A percentile compares a stretch with the other conserved stretches of the same genome.
phyloP scores from a whole-genome alignment of 345 rosid species.

The Hypericum androsaemum region DNA sequence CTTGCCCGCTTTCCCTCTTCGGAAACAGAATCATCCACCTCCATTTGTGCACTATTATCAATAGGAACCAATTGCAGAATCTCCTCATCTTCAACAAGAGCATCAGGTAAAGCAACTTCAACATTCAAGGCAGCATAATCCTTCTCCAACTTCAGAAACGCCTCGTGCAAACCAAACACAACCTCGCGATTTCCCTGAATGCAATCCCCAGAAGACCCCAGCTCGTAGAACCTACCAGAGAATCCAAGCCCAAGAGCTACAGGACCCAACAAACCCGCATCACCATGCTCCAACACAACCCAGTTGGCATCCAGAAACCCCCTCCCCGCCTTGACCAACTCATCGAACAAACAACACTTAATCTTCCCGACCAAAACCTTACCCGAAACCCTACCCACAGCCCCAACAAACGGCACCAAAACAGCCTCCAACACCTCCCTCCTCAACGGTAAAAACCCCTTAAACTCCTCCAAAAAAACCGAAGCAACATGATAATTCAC shows the following conservation, averaged over 20 bases:
- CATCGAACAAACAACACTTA: constrained; percentile 60
- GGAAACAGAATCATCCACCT: constrained; percentile 20
- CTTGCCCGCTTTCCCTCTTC: constrained; percentile 23
- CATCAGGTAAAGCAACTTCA: constrained; percentile 32
- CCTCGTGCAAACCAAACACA: constrained; percentile 48
- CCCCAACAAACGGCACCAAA: constrained; percentile 34
- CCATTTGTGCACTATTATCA: constrained; percentile 20
- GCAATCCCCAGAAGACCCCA: constrained; percentile 66
- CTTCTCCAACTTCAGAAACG: constrained; percentile 70
- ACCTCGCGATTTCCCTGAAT: constrained; percentile 80
- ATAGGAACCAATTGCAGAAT: constrained; percentile 54
- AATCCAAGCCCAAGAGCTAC: constrained; percentile 46
- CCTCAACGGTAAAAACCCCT: constrained; percentile 51
- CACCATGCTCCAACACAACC: constrained; percentile 30
- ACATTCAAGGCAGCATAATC: constrained; percentile 36
- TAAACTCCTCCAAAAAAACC: constrained; percentile 63
- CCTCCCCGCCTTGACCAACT: constrained; percentile 45
- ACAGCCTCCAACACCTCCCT: constrained; percentile 39
- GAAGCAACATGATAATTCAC: constrained; percentile 68
- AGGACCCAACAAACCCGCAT: constrained; percentile 47
- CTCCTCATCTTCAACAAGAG: constrained; percentile 20
- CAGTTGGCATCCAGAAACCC: constrained; percentile 42
- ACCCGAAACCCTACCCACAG: constrained; percentile 49
- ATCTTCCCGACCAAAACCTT: constrained; percentile 65
- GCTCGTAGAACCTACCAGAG: constrained; percentile 51